Evolutionary conservation across 345 rosid species (phyloP), one percentile per base, ranked within the genome.

Genomic region (Aquilaria yunnanensis): DNA sequence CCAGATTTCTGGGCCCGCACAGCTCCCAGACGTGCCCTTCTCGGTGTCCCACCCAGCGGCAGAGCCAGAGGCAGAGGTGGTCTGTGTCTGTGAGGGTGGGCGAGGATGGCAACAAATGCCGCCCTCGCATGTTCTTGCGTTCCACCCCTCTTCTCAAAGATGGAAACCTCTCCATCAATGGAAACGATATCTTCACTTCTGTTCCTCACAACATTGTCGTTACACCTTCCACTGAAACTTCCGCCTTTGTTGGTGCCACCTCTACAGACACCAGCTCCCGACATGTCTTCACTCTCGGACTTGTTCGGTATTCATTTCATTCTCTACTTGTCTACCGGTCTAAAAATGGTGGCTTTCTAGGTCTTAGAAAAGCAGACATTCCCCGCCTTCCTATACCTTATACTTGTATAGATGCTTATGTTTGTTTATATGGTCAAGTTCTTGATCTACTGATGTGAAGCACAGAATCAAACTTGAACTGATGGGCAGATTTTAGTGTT

Each of bases 241-340:
- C 84, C 1, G 81, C 74, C 11, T 81, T 70, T 66, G 46, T 84
- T 2, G 89, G 86, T 8, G 89, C 78, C 14, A 67, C 77, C 72
- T 71, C 89, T 16, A 14, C 53, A 3, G 64, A 65, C 50, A 56
- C 47, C 67, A 62, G 58, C 9, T 75, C 75, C 16, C 66, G 78
- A 29, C 89, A 79, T 65, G 86, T 81, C 12, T 84, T 81, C 67
- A 84, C 70, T 70, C 86, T 81, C 31, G 89, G 86, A 67, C 56
- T 68, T 46, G 70, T 84, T 47, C 64, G 61, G 83, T 84, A 69
- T 33, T 14, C 10, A 30, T 62, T 50, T 33, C 43, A 49, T 33
- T 61, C 33, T 23, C 23, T 23, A 23, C 23, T 23, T 23, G 23
- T 23, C 23, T 23, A 11, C 8, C 29, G 7, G 47, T 12, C 10